Evolutionary conservation across 768 basidiomycete genomes (phyloP).

Genomic region (Kondoa subrosea): DNA sequence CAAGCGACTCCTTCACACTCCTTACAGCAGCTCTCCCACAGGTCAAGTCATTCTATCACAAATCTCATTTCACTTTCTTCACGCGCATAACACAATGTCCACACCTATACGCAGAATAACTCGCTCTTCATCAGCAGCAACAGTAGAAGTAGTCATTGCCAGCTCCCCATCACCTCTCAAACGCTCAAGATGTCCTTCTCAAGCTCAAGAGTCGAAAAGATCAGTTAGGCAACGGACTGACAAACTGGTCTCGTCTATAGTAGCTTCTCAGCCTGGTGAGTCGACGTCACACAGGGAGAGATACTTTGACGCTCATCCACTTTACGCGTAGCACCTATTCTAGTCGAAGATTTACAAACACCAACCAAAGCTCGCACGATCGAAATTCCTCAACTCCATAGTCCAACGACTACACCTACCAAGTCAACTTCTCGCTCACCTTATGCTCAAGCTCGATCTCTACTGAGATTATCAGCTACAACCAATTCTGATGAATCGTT

Average conservation of each 20-base stretch:
- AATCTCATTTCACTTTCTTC: not conserved
- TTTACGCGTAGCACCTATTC: not conserved
- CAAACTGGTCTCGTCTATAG: not conserved
- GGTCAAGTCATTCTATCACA: not conserved
- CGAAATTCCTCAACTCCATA: not conserved
- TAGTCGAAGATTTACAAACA: not conserved
- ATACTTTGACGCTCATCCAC: not conserved
- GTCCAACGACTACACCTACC: not conserved
- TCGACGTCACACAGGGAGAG: not conserved
- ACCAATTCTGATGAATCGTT: slow-evolving; percentile 33
- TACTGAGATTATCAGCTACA: slow-evolving; percentile 57
- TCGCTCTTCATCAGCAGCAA: not conserved
- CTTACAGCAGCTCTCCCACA: too few species aligned
- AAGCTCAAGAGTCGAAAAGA: not conserved
- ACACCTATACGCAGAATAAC: not conserved
- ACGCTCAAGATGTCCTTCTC: not conserved
- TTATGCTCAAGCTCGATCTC: slow-evolving; percentile 45
- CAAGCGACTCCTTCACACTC: too few species aligned
- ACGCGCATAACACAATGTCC: not conserved
- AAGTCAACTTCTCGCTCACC: not conserved
- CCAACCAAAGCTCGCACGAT: not conserved
- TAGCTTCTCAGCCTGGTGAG: not conserved
- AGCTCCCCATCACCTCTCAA: not conserved
- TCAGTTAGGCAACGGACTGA: not conserved
- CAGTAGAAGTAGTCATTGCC: too few species aligned